Base-by-base conservation (phyloP, 108 stramenopile genomes). In the Ochromonas danica region DNA sequence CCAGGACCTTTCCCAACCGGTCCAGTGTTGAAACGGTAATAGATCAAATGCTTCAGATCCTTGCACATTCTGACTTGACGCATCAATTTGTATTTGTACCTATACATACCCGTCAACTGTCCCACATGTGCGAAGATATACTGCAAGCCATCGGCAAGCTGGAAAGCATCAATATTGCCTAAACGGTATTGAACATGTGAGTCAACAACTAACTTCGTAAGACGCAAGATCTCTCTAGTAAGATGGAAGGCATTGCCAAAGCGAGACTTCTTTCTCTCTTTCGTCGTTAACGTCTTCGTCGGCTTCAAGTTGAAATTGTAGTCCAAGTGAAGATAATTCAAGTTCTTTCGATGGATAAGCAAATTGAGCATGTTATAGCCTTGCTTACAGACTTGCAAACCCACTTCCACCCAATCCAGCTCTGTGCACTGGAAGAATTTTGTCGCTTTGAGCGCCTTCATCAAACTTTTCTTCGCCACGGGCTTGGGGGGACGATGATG, bases 261-360 rank as follows among this genome's bases (percentile, higher is more conserved):
- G 41, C 89, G 91, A 70, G 92, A 93, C 83, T 99, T 99, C 83
- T 99, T 99, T 39, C 98, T 86, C 83, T 99, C 98, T 88, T 99
- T 99, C 42, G 98, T 99, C 14, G 98, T 99, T 65, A 99, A 85
- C n/a, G 98, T 99, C 89, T 99, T 99, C 79, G 96, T 96, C 28
- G 98, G 98, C 86, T 99, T 99, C 61, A 99, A 86, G 82, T 98
- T 99, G 84, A 99, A 99, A 87, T 99, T 99, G 91, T 98, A 99
- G 83, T 99, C 98, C 70, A 99, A 87, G 88, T 99, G 98, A 70
- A 99, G 87, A 84, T 99, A 99, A 78, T 97, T 95, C 60, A 99
- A 90, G 86, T 94, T 93, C 90, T 99, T 99, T 41, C 96, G 87
- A 80, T 97, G 93, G 78, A 99, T 99, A 39, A 99, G 91, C 39